Evolutionary conservation across 495 filamentous ascomycete genomes (phyloP).

Genomic region (Aspergillus cristatus): DNA sequence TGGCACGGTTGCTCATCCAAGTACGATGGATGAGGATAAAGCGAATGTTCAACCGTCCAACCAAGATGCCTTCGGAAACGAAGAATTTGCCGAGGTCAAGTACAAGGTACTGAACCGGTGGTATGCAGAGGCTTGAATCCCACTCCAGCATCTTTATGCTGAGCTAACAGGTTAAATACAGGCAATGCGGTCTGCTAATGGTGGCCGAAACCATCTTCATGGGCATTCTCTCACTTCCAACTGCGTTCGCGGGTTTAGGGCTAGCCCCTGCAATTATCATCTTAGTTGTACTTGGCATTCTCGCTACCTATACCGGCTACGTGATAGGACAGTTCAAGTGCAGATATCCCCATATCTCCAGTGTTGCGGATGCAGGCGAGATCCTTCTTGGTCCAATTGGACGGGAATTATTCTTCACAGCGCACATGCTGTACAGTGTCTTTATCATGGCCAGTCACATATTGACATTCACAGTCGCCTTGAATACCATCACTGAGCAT

Average conservation of each 20-base stretch:
- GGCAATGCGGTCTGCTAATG: constrained; percentile 28
- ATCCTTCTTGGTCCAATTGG: constrained; percentile 50
- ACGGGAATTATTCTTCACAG: constrained; percentile 46
- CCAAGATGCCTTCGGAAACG: constrained; percentile 20
- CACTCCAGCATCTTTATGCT: not conserved
- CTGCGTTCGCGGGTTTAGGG: constrained; percentile 45
- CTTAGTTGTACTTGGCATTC: constrained; percentile 49
- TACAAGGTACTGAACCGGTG: constrained; percentile 24
- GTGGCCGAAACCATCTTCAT: constrained; percentile 57
- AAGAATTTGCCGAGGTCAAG: constrained; percentile 16
- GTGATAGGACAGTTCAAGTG: constrained; percentile 62
- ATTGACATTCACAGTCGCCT: constrained; percentile 59
- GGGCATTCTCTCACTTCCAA: constrained; percentile 49
- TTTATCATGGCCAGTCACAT: constrained; percentile 65
- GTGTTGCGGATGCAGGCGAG: constrained; percentile 57
- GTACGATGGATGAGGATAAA: not conserved
- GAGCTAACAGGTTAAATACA: not conserved
- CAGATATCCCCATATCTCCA: constrained; percentile 49
- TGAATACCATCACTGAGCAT: constrained; percentile 52
- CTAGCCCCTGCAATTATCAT: constrained; percentile 49
- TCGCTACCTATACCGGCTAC: constrained; percentile 61
- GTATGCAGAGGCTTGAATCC: constrained; percentile 3
- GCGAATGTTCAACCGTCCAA: not conserved
- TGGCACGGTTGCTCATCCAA: no score
- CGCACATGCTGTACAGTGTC: constrained; percentile 50